These are phyloP conservation scores for Dactylellina leptospora DNA, from an alignment of 2,329 filamentous ascomycete genomes.

Conservation along the genomic window DNA sequence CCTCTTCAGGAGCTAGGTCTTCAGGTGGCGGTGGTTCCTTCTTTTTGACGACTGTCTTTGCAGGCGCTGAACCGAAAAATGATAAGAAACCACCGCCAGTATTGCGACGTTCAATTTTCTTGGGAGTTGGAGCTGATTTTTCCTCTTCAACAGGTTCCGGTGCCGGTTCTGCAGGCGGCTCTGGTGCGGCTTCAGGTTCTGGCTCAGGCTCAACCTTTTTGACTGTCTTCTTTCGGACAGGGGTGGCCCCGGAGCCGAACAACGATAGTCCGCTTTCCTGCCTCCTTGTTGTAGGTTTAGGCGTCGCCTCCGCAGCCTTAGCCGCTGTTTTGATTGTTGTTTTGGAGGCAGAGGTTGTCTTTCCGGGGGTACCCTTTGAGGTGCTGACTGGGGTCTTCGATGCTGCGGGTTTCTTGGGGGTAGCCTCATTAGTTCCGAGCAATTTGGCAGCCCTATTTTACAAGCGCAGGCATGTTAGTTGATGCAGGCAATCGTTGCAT, in stretches of 20 bases:
- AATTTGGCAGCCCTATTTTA: conserved; percentile 44
- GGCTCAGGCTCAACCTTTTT: conserved; percentile 42
- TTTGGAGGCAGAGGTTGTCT: neutral
- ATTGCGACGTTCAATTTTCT: conserved; percentile 37
- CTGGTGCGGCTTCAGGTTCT: conserved; percentile 5
- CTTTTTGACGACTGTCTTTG: conserved; percentile 29
- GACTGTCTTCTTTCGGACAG: conserved; percentile 35
- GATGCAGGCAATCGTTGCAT: conserved; percentile 11
- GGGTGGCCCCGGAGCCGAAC: conserved; percentile 20
- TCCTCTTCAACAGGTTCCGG: conserved; percentile 24
- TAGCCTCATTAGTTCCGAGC: conserved; percentile 33
- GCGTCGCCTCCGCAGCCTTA: neutral
- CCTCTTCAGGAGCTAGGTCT: conserved; percentile 21
- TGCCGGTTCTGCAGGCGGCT: conserved; percentile 26
- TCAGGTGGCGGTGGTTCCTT: conserved; percentile 20
- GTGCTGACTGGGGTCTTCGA: conserved; percentile 15
- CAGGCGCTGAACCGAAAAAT: conserved; percentile 26
- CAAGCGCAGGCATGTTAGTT: conserved; percentile 21
- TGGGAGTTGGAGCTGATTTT: conserved; percentile 20
- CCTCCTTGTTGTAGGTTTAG: conserved; percentile 16
- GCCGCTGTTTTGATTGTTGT: neutral
- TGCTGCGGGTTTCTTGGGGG: conserved; percentile 20
- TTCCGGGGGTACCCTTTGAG: neutral
- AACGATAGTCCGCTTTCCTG: conserved; percentile 41
- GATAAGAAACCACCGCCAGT: conserved; percentile 24